Conservation (phyloP, 179 eudicot genomes). For the Patellifolia procumbens region DNA sequence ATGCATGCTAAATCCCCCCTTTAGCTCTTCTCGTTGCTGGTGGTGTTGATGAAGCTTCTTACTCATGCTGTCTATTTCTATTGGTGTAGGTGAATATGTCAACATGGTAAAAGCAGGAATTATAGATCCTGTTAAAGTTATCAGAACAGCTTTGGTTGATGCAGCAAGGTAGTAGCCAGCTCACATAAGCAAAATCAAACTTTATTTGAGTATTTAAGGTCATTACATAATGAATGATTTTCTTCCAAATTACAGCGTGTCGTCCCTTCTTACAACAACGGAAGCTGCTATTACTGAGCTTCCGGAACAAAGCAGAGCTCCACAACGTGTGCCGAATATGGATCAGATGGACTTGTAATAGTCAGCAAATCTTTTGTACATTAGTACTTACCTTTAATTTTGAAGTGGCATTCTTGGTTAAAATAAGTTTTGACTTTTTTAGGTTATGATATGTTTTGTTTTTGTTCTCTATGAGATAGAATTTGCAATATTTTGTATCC, state of each 20-base stretch:
- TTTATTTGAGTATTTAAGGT: not conserved
- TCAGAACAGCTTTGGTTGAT: conserved; percentile 86
- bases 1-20: not conserved
- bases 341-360: conserved; percentile 53
- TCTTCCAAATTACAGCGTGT: conserved; percentile 52
- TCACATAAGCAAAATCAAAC: not conserved
- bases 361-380: not conserved
- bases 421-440: no score
- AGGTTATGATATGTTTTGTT: no score
- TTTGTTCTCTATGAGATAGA: no score
- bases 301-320: conserved; percentile 54
- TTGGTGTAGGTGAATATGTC: conserved; percentile 64
- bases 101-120: conserved; percentile 90
- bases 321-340: conserved; percentile 76
- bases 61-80: not conserved
- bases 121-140: conserved; percentile 88
- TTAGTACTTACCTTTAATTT: not conserved
- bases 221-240: not conserved
- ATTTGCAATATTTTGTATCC: no score
- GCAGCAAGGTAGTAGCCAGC: conserved; percentile 74
- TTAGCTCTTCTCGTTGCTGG: no score
- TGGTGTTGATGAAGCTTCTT: conserved; percentile 1
- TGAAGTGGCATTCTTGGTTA: no score
- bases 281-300: conserved; percentile 69
- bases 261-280: conserved; percentile 77